Evolutionary conservation across 192 early-diverging fungal species (phyloP).

Genomic region (Funneliformis geosporum): DNA sequence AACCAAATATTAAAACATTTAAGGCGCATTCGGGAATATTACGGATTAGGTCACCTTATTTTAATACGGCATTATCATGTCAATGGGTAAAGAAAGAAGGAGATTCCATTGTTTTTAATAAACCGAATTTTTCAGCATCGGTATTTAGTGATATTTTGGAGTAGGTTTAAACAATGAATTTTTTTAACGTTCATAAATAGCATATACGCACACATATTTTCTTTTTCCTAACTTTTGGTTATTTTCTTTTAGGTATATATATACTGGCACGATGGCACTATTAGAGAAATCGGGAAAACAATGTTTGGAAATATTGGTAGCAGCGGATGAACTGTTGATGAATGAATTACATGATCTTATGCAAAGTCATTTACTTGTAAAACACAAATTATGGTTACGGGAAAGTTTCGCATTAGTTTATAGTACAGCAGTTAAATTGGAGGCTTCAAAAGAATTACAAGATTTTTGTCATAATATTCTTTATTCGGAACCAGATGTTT

Average conservation of each 20-base stretch:
- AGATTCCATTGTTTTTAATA: not conserved
- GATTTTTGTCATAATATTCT: not conserved
- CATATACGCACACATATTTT: not conserved
- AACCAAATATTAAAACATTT: slow-evolving; percentile 1
- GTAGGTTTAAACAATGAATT: not conserved
- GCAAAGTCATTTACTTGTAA: not conserved
- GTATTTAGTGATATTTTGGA: not conserved
- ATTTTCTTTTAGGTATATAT: not conserved
- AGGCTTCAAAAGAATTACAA: not conserved
- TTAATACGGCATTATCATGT: not conserved
- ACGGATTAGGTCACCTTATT: not conserved
- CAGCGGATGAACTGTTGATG: not conserved
- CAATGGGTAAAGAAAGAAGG: not conserved
- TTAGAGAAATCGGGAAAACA: not conserved
- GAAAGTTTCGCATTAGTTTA: not conserved
- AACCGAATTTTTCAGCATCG: not conserved
- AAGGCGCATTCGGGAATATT: slow-evolving; percentile 5
- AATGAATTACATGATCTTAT: not conserved
- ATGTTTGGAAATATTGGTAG: not conserved
- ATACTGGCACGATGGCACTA: slow-evolving; percentile 3
- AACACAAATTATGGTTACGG: not conserved
- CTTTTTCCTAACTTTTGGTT: not conserved
- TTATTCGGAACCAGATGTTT: not conserved
- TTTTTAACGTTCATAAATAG: not conserved
- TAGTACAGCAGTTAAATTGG: not conserved